Conservation (phyloP, 176 grass and related monocot species). For the Saccharum spontaneum region DNA sequence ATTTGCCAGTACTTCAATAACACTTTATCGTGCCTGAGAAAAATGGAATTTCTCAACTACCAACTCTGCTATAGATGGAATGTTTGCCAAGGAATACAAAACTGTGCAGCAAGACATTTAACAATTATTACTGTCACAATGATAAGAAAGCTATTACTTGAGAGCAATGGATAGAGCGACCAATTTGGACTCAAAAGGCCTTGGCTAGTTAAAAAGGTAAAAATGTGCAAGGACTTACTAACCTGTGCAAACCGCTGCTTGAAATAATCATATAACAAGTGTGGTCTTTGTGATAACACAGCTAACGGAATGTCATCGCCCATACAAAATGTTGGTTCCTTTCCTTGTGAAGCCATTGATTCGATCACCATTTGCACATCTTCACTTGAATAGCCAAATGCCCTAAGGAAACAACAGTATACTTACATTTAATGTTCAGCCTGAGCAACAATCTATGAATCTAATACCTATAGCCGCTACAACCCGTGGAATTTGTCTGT, state of each 20-base stretch:
- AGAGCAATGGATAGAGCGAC: background rate
- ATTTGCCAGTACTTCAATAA: constrained; percentile 5
- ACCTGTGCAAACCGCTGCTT: constrained; percentile 99
- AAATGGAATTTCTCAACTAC: constrained; percentile 9
- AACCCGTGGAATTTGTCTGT: background rate
- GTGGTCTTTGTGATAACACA: constrained; percentile 76
- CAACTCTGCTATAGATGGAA: constrained; percentile 11
- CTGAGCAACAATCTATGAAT: constrained; percentile 2
- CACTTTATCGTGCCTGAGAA: background rate
- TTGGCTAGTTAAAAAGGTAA: background rate
- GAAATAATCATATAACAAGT: constrained; percentile 97
- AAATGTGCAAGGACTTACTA: constrained; percentile 41
- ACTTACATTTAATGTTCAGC: constrained; percentile 38
- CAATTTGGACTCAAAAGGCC: constrained; percentile 3
- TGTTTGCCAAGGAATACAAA: constrained; percentile 1
- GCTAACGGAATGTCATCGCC: constrained; percentile 99
- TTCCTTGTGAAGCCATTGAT: constrained; percentile 99
- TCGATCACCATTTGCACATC: constrained; percentile 99
- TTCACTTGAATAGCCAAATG: constrained; percentile 99
- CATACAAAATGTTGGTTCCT: constrained; percentile 99
- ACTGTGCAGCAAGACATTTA: background rate
- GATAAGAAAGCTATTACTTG: background rate
- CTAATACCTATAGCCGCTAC: background rate
- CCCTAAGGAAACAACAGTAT: constrained; percentile 58
- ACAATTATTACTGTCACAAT: background rate